Conservation (phyloP, 441 rosid species). For the Erysimum cheiri region DNA sequence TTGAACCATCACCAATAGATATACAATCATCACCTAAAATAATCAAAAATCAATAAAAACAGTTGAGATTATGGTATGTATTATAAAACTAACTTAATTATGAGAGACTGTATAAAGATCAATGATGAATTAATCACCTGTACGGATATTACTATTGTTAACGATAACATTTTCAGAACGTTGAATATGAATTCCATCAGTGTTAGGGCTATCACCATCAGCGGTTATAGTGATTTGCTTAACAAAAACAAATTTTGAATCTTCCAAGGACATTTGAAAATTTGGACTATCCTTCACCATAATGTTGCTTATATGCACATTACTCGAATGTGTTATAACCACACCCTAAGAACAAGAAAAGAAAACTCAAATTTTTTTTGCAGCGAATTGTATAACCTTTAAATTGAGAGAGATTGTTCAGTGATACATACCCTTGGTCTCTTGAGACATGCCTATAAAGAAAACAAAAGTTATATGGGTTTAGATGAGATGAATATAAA, state of each 20-base stretch:
- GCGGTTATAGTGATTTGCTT: constrained; percentile 46
- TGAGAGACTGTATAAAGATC: neutral
- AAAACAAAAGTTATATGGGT: neutral
- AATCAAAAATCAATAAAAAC: neutral
- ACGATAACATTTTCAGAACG: constrained; percentile 35
- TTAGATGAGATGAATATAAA: constrained; percentile 17
- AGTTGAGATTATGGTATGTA: neutral
- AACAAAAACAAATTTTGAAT: constrained; percentile 36
- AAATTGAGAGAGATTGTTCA: no score
- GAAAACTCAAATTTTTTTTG: no score
- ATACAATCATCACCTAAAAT: constrained; percentile 46
- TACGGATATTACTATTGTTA: constrained; percentile 18
- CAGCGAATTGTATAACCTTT: neutral
- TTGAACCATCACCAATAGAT: constrained; percentile 44
- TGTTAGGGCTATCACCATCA: constrained; percentile 45
- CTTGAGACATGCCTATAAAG: constrained; percentile 36
- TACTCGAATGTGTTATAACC: constrained; percentile 41
- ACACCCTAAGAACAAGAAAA: constrained; percentile 37
- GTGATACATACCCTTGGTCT: constrained; percentile 50
- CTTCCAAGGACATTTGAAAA: constrained; percentile 49
- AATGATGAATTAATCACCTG: constrained; percentile 31
- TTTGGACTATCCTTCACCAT: constrained; percentile 52
- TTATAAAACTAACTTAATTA: neutral
- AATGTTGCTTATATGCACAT: constrained; percentile 44
- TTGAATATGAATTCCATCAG: constrained; percentile 51